These are phyloP conservation scores for Puccinia horiana DNA, from an alignment of 1,284 basidiomycete genomes.

Conservation along the genomic window DNA sequence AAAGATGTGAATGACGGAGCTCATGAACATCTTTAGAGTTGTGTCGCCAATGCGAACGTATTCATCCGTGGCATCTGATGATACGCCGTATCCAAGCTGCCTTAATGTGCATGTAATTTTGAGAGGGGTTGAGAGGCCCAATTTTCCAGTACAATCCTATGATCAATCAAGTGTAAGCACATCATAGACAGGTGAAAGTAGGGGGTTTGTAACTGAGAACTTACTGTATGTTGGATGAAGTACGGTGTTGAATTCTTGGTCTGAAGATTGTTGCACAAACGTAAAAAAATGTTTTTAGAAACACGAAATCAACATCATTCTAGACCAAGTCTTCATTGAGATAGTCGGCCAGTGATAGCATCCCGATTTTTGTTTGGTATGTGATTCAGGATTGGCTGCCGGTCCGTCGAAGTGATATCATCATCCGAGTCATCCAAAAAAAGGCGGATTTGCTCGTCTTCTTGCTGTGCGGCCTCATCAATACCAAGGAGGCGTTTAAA, in stretches of 20 bases:
- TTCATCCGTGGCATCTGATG: slow-evolving; percentile 11
- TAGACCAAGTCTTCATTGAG: not conserved
- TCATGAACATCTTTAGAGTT: not conserved
- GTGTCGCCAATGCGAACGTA: slow-evolving; percentile 1
- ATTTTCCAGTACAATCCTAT: not conserved
- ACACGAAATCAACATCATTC: not conserved
- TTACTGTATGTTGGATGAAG: not conserved
- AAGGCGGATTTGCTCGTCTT: not conserved
- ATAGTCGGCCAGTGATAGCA: not conserved
- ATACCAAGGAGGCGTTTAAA: not conserved
- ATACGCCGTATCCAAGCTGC: slow-evolving; percentile 1
- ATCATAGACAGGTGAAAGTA: not conserved
- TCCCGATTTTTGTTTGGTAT: not conserved
- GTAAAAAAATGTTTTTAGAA: not conserved
- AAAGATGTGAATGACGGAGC: not conserved
- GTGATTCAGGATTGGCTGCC: not conserved
- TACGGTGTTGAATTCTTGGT: not conserved
- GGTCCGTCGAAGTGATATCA: not conserved
- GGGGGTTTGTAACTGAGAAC: not conserved
- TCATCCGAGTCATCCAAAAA: not conserved
- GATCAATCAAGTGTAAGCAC: not conserved
- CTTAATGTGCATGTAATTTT: not conserved
- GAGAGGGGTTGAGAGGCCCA: not conserved
- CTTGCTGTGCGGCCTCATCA: not conserved
- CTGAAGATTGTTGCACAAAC: not conserved